Percentiles rank a stretch among this genome's conserved stretches.
Evolutionary conservation across 1,284 basidiomycete species (phyloP).

Genomic region (Irpex rosettiformis): DNA sequence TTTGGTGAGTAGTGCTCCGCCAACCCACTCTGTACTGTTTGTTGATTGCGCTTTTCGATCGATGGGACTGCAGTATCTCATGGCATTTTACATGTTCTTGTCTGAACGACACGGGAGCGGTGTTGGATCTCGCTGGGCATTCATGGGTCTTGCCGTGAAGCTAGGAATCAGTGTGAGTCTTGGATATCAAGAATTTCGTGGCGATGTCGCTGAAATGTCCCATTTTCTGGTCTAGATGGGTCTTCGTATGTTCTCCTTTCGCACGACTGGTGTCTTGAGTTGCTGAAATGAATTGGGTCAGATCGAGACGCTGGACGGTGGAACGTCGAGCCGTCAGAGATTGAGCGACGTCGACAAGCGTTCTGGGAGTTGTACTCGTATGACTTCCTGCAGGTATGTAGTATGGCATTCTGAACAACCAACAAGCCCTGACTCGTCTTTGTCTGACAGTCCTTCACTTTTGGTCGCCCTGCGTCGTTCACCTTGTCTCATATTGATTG

Average conservation of each 20-base stretch:
- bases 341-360: conserved; percentile 58
- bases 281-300: conserved; percentile 25
- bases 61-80: conserved; percentile 51
- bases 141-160: conserved; percentile 77
- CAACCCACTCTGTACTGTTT: neutral
- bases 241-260: conserved; percentile 52
- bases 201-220: neutral
- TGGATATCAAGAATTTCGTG: neutral
- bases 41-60: neutral
- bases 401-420: neutral
- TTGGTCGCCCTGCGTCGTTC: conserved; percentile 73
- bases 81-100: conserved; percentile 75
- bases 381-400: conserved; percentile 61
- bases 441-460: conserved; percentile 55
- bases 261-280: conserved; percentile 1
- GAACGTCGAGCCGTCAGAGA: conserved; percentile 58
- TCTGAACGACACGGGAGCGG: conserved; percentile 69
- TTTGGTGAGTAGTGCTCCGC: conserved; percentile 42
- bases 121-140: conserved; percentile 72
- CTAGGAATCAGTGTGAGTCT: conserved; percentile 70
- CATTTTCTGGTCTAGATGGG: conserved; percentile 50
- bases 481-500: conserved; percentile 69
- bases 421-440: conserved; percentile 5
- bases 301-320: conserved; percentile 71
- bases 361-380: conserved; percentile 80